Evolutionary conservation across 768 basidiomycete genomes (phyloP).

Genomic region (Naganishia onofrii): DNA sequence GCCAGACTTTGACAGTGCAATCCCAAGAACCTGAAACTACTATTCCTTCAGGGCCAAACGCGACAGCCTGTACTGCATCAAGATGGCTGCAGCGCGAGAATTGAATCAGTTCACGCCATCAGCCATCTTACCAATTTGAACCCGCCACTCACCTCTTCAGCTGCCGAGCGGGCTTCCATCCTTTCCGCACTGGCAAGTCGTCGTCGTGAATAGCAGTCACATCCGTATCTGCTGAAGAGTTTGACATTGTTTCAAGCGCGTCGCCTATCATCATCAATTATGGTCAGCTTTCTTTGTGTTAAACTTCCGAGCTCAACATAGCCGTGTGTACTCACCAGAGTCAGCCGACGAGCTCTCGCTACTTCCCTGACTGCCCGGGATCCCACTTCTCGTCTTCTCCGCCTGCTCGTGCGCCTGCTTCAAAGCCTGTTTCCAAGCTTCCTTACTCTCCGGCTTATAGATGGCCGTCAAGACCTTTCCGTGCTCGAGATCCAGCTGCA

Average conservation of each 20-base stretch:
- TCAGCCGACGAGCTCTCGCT: constrained; percentile 10
- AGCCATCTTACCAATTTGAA: background rate
- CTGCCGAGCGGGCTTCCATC: constrained; percentile 82
- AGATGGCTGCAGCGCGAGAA: constrained; percentile 64
- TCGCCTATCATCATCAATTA: background rate
- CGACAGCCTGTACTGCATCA: constrained; percentile 83
- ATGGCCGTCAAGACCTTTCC: constrained; percentile 60
- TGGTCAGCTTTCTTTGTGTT: background rate
- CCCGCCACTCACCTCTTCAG: constrained; percentile 70
- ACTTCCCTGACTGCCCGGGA: background rate
- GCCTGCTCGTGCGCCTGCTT: constrained; percentile 49
- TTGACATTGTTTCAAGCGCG: constrained; percentile 6
- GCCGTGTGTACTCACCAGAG: background rate
- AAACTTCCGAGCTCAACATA: background rate
- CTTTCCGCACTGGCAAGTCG: constrained; percentile 47
- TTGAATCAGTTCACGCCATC: background rate
- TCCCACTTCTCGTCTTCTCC: constrained; percentile 38
- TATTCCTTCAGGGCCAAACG: constrained; percentile 80
- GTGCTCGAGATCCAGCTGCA: constrained; percentile 16
- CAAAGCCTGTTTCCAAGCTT: constrained; percentile 74
- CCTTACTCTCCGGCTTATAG: constrained; percentile 79
- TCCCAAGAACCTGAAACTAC: constrained; percentile 94
- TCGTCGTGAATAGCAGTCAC: constrained; percentile 21
- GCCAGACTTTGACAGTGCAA: constrained; percentile 93
- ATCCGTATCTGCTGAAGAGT: constrained; percentile 10